Base-by-base conservation (phyloP, 129 eudicot species). In the Tanacetum coccineum region DNA sequence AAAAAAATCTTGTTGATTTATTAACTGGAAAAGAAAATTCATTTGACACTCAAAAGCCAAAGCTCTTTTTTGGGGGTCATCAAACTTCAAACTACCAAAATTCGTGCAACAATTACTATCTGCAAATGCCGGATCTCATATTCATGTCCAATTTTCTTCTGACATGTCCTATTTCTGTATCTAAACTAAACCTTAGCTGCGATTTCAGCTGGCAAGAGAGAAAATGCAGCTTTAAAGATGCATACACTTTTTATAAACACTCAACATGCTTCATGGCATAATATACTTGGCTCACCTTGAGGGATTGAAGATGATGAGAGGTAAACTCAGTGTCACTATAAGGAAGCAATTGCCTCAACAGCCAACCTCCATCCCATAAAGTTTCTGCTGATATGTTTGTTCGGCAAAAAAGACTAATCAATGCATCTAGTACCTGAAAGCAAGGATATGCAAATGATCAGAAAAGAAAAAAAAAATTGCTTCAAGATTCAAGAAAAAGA, bases 331-430 rank as follows among this genome's bases (percentile, higher is more conserved):
- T 80, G 83, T 85, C 81, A 54, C 95, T 92, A 55, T 92, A 80
- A 62, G 98, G 98, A 64, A 88, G 88, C 79, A 92, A 80, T 81
- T 92, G 98, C 26, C 96, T 87, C 71, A 92, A 73, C 82, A 92
- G 98, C 96, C 98, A 92, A 47, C 96, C 98, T 68, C 98, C 98
- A 72, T 84, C 91, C 96, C 98, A 92, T 68, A 92, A 76, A 50
- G 96, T 81, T 68, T 86, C 96, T 19, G 96, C 95, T n/a, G 98
- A 88, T 70, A 92, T 82, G 68, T 84, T 80, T 72, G 92, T 80
- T 80, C 98, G 80, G 73, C 89, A 80, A 77, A 92, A 84, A 36
- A 92, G 98, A 72, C 85, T 88, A 76, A 92, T 92, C 92, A 92
- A 78, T 20, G 95, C 94, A 81, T 92, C 95, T 70, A 88, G 91